Conservation (phyloP, 805 yeast species). For the Komagataella ulmi region DNA sequence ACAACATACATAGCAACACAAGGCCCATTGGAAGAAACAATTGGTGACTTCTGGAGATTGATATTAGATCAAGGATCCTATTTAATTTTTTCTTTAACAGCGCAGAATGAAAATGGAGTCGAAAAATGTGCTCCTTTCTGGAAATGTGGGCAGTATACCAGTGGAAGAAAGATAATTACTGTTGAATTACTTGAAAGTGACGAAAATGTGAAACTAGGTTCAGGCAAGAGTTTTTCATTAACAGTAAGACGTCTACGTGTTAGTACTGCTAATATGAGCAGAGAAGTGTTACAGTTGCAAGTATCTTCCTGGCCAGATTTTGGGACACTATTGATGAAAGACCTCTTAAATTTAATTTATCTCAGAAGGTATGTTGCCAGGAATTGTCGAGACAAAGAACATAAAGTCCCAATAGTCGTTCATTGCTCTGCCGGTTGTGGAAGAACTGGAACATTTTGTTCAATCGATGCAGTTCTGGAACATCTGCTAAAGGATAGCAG, state of each 20-base stretch:
- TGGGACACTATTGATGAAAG: slow-evolving; percentile 45
- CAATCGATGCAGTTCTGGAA: slow-evolving; percentile 49
- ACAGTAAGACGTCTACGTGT: slow-evolving; percentile 30
- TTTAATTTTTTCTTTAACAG: slow-evolving; percentile 63
- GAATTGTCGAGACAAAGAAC: neutral
- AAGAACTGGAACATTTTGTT: slow-evolving; percentile 81
- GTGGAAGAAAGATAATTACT: slow-evolving; percentile 11
- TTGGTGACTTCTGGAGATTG: slow-evolving; percentile 78
- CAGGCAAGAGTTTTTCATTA: slow-evolving; percentile 10
- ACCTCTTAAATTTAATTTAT: slow-evolving; percentile 27
- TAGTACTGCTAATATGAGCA: slow-evolving; percentile 16
- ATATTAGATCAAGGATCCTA: slow-evolving; percentile 50
- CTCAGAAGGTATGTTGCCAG: slow-evolving; percentile 5
- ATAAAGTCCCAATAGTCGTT: slow-evolving; percentile 43
- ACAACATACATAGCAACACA: slow-evolving; percentile 70
- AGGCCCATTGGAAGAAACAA: slow-evolving; percentile 70
- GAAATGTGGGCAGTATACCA: slow-evolving; percentile 42
- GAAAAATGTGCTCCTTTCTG: slow-evolving; percentile 81
- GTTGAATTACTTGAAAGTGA: slow-evolving; percentile 13
- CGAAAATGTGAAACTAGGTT: slow-evolving; percentile 12
- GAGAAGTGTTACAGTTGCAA: slow-evolving; percentile 61
- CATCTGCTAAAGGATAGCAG: slow-evolving; percentile 8
- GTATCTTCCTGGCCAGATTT: slow-evolving; percentile 76
- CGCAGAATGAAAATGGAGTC: slow-evolving; percentile 61
- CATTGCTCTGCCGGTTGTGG: slow-evolving; percentile 99